Base-by-base conservation (phyloP, 2,329 filamentous ascomycete genomes). In the Fusarium pseudoanthophilum region DNA sequence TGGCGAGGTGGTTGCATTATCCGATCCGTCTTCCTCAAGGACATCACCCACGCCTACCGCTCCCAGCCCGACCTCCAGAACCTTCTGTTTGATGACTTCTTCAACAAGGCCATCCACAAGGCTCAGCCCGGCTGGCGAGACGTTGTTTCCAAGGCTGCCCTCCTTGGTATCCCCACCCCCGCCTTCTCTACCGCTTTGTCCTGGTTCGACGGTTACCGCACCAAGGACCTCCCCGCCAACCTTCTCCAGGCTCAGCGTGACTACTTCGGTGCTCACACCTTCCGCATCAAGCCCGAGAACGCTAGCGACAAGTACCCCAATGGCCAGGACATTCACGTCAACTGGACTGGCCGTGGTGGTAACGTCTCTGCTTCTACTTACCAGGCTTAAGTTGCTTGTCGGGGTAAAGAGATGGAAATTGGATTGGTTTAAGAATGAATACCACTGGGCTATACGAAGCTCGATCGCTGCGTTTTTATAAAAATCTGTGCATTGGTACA, bases 1-100 rank as follows among this genome's bases (percentile, higher is more conserved):
- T 99, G 96, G 96, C 94, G 96, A 84, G 96, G 96, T 87, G 96
- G 96, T 79, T 99, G 96, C 91, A 99, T 99, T 81, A 99, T 99
- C 87, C 95, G 96, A 85, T 98, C 96, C 77, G 96, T 99, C 82
- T 99, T 99, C 94, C 88, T 99, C 77, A 98, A 98, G 92, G 95
- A 99, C 85, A 99, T 99, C 87, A 99, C 96, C 79, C 92, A 92
- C 77, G 96, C 96, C 60, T 99, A 98, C 91, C 95, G 95, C 87
- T 91, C 90, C 78, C 92, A 98, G 89, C 93, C 94, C 76, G 93
- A 98, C 76, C 93, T 99, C 76, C 93, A 98, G 92, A 99, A 99
- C 90, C 88, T 99, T 79, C 91, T 99, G 79, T 99, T 98, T 85
- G 94, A 97, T 84, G 93, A 97, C 84, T 99, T 99, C 92, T 99